Conservation (phyloP, 139 green algal genomes). For the Closterium sp. region DNA sequence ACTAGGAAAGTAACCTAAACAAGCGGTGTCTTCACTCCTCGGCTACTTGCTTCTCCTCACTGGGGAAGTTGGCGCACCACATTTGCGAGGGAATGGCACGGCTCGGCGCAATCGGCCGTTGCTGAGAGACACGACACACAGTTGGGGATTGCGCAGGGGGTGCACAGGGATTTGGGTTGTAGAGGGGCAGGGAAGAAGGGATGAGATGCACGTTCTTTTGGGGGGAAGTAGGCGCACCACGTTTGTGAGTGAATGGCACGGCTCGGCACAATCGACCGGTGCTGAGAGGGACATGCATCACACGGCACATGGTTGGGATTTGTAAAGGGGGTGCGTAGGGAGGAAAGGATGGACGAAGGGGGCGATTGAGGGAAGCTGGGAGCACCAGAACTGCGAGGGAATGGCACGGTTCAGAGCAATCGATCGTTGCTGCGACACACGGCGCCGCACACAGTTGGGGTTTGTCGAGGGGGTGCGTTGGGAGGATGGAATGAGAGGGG, state of each 20-base stretch:
- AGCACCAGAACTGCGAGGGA: too few species aligned
- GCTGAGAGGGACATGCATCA: too few species aligned
- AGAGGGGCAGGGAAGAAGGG: too few species aligned
- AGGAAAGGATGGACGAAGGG: neutral
- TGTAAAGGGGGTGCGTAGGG: neutral
- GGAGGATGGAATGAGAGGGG: too few species aligned
- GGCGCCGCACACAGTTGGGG: too few species aligned
- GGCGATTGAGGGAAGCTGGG: too few species aligned
- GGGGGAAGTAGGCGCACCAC: constrained; percentile 50
- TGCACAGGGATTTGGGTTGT: too few species aligned
- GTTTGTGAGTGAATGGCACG: constrained; percentile 38
- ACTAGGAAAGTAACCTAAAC: too few species aligned
- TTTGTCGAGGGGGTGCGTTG: too few species aligned
- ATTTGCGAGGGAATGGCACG: constrained; percentile 38
- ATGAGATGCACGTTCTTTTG: neutral
- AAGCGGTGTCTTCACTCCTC: neutral
- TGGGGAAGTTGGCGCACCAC: constrained; percentile 49
- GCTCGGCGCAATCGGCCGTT: constrained; percentile 20
- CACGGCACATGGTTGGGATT: neutral
- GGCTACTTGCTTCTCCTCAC: neutral
- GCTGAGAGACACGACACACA: neutral
- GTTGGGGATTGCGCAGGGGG: too few species aligned
- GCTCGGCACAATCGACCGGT: constrained; percentile 16
- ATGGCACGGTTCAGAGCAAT: neutral
- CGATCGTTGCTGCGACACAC: neutral